Percentiles rank a stretch among this genome's conserved stretches.
Conservation (phyloP, 2,329 filamentous ascomycete genomes). For the Monascus ruber region DNA sequence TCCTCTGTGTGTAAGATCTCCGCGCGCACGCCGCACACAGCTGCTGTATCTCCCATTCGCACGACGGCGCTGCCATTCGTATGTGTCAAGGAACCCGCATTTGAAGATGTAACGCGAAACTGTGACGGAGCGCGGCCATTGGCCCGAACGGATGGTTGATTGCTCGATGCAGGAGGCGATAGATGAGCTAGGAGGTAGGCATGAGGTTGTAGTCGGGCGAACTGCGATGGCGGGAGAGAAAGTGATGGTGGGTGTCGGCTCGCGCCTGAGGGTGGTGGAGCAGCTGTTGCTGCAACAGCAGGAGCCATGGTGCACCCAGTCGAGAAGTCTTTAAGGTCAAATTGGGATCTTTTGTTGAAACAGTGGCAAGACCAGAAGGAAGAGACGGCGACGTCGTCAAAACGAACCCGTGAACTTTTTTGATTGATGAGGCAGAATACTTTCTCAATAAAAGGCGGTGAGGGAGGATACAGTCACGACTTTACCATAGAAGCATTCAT, state of each 20-base stretch:
- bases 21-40: slow-evolving; percentile 84
- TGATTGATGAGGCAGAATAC: slow-evolving; percentile 11
- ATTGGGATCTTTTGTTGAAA: too few relatives aligned
- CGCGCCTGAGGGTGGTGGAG: slow-evolving; percentile 7
- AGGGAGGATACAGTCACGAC: not conserved
- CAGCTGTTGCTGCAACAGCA: slow-evolving; percentile 6
- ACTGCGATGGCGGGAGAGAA: slow-evolving; percentile 54
- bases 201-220: slow-evolving; percentile 80
- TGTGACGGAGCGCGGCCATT: slow-evolving; percentile 66
- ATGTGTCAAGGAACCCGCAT: slow-evolving; percentile 75
- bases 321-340: not conserved
- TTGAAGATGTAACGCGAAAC: slow-evolving; percentile 61
- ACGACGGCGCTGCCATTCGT: slow-evolving; percentile 84
- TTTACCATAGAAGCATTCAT: too few relatives aligned
- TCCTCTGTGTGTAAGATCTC: slow-evolving; percentile 69
- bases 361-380: too few relatives aligned
- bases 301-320: slow-evolving; percentile 13
- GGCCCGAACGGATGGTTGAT: slow-evolving; percentile 54
- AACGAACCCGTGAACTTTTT: not conserved
- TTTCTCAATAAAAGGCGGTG: slow-evolving; percentile 14
- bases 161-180: slow-evolving; percentile 42
- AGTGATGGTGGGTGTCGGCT: slow-evolving; percentile 27
- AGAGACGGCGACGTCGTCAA: slow-evolving; percentile 10
- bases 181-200: slow-evolving; percentile 87
- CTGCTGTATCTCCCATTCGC: slow-evolving; percentile 76